A percentile compares a stretch with the other conserved stretches of the same genome.
Evolutionary conservation across 2,329 filamentous ascomycete genomes (phyloP).

Genomic region (Phialophora chinensis): DNA sequence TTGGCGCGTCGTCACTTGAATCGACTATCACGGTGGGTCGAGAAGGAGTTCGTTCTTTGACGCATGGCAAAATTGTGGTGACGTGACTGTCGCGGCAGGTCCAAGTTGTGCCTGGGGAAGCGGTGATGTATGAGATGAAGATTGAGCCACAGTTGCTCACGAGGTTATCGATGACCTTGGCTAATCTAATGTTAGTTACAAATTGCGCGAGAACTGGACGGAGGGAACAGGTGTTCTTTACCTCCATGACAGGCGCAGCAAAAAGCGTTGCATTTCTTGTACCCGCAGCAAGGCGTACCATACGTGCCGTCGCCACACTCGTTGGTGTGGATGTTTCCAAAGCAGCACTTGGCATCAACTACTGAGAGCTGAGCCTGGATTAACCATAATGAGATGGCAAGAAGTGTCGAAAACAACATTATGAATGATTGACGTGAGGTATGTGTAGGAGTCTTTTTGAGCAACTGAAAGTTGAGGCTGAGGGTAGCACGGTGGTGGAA

Average conservation of each 20-base stretch:
- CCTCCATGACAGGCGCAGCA: conserved; percentile 16
- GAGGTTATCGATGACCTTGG: not conserved
- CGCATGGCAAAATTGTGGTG: not conserved
- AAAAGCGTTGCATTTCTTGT: conserved; percentile 19
- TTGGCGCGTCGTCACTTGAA: not conserved
- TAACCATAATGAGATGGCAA: not conserved
- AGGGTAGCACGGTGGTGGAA: not conserved
- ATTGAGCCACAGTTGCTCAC: not conserved
- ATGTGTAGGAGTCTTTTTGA: not conserved
- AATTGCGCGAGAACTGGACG: not conserved
- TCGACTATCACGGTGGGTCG: not conserved
- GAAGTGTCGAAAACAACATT: conserved; percentile 8
- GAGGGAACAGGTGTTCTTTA: not conserved
- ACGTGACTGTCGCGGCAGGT: conserved; percentile 19
- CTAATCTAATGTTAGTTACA: not conserved
- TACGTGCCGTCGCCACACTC: conserved; percentile 3
- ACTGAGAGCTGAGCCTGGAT: not conserved
- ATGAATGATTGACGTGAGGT: not conserved
- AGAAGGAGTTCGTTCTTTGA: too few species aligned
- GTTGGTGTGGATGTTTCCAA: not conserved
- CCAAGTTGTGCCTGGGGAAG: conserved; percentile 7
- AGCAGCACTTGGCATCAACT: conserved; percentile 13
- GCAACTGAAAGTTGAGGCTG: not conserved
- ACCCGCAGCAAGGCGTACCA: conserved; percentile 18
- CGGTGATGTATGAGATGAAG: conserved; percentile 8